These are phyloP conservation scores for Trypanosoma mega DNA, from an alignment of 208 protist genomes.

Conservation along the genomic window DNA sequence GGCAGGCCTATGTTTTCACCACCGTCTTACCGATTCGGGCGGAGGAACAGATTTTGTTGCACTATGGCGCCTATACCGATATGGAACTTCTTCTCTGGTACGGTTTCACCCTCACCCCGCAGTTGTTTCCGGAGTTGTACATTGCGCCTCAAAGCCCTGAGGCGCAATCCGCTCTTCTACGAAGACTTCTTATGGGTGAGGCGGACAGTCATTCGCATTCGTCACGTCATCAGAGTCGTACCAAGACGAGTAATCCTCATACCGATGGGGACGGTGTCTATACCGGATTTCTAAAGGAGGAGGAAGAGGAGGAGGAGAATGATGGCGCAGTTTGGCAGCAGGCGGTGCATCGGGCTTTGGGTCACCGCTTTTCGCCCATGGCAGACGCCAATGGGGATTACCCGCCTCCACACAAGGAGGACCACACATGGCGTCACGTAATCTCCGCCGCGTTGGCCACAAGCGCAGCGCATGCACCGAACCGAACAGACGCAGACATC, in stretches of 20 bases:
- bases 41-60: slow-evolving; percentile 73
- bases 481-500: slow-evolving; percentile 19
- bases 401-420: slow-evolving; percentile 12
- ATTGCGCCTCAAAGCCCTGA: background rate
- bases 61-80: slow-evolving; percentile 88
- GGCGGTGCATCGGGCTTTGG: slow-evolving; percentile 48
- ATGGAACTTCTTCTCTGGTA: slow-evolving; percentile 90
- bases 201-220: too few species aligned
- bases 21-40: slow-evolving; percentile 30
- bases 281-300: too few species aligned
- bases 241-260: too few species aligned
- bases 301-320: background rate
- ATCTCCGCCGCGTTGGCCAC: slow-evolving; percentile 34
- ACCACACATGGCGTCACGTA: slow-evolving; percentile 50
- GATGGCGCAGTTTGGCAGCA: slow-evolving; percentile 27
- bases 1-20: slow-evolving; percentile 59
- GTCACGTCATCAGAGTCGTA: too few species aligned
- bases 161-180: slow-evolving; percentile 2
- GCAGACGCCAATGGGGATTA: slow-evolving; percentile 71
- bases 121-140: slow-evolving; percentile 39
- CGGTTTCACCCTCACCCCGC: slow-evolving; percentile 80
- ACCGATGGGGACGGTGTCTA: too few species aligned
- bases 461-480: slow-evolving; percentile 8
- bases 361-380: slow-evolving; percentile 57
- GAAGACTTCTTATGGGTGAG: slow-evolving; percentile 21